Base-by-base conservation (phyloP, 225 moss, liverwort and hornwort species). In the Physcomitrellopsis africana region DNA sequence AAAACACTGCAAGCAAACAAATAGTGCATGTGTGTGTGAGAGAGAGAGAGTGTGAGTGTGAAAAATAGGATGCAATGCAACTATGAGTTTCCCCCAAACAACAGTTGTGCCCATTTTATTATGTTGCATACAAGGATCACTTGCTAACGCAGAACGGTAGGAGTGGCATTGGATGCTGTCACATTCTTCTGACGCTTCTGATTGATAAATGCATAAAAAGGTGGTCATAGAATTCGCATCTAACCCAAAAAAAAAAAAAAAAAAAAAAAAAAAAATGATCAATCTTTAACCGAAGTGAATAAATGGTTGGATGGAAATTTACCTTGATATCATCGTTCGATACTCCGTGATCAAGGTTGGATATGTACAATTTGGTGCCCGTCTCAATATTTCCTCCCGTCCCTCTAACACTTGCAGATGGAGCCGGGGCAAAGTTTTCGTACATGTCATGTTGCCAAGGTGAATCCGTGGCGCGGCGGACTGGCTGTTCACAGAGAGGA, bases 301-400 rank as follows among this genome's bases (percentile, higher is more conserved):
- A 37, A 11, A 1, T 5, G 46, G 10, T 15, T 43, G 16, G 24
- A 3, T 19, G 61, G 15, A 60, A 37, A 64, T 74, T 60, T 73
- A 92, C 97, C 94, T 95, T 99, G 66, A 99, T 95, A 70, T 99
- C 99, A 26, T 95, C 99, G 70, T 99, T 99, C 16, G 99, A 99
- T 48, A 99, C 99, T 80, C 99, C 99, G 63, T 92, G 95, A 76
- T 99, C 99, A 76, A 99, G 85, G 82, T 99, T 99, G 68, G 99
- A 99, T 46, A 99, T 93, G 83, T 99, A 99, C 61, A 99, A 77
- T 62, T 99, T 99, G 18, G 99, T 95, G 65, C 99, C 99, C 48
- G 99, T 99, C 81, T 99, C 99, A 65, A 99, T 93, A 16, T 95
- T 84, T 55, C 87, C 87, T 23, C 87, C 89, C 59, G 82, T 54